phyloP scores from a whole-genome alignment of 1,284 basidiomycete genomes.

The Pseudozyma tsukubaensis region DNA sequence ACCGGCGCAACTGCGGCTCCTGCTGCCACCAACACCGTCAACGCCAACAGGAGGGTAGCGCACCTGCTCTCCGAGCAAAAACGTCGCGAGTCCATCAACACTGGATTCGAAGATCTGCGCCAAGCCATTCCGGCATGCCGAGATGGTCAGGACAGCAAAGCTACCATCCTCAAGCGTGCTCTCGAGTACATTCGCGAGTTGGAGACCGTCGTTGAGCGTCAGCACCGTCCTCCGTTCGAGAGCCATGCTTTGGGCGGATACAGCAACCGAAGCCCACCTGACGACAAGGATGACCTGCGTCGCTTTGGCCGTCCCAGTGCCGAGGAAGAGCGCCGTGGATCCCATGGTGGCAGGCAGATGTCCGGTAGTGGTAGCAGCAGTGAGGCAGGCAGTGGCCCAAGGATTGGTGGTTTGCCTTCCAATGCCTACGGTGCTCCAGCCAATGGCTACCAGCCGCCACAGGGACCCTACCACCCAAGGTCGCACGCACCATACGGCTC shows the following conservation, averaged over 20 bases:
- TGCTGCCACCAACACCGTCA: slow-evolving; percentile 24
- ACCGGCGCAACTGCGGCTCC: slow-evolving; percentile 5
- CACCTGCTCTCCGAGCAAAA: slow-evolving; percentile 50
- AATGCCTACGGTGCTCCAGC: slow-evolving; percentile 18
- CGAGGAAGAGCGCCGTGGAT: slow-evolving; percentile 28
- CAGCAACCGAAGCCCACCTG: slow-evolving; percentile 43
- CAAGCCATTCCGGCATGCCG: slow-evolving; percentile 47
- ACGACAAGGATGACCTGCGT: slow-evolving; percentile 41
- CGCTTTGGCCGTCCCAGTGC: slow-evolving; percentile 37
- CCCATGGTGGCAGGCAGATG: slow-evolving; percentile 15
- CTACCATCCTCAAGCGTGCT: slow-evolving; percentile 49
- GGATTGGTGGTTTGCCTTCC: slow-evolving; percentile 34
- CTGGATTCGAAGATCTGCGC: slow-evolving; percentile 52
- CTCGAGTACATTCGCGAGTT: slow-evolving; percentile 52
- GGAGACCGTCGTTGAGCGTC: slow-evolving; percentile 41
- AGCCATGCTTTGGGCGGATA: slow-evolving; percentile 21
- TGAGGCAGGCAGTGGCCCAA: slow-evolving; percentile 21
- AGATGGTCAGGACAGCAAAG: slow-evolving; percentile 56
- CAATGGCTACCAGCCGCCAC: neutral
- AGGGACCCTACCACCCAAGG: slow-evolving; percentile 5
- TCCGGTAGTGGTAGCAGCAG: slow-evolving; percentile 19
- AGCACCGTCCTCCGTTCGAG: slow-evolving; percentile 27
- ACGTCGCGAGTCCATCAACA: slow-evolving; percentile 55
- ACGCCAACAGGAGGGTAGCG: slow-evolving; percentile 45
- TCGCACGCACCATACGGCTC: slow-evolving; percentile 12